A percentile compares a stretch with the other conserved stretches of the same genome.
These are phyloP conservation scores for Rhodosporidiobolus odoratus DNA, from an alignment of 768 basidiomycete genomes.

Conservation along the genomic window DNA sequence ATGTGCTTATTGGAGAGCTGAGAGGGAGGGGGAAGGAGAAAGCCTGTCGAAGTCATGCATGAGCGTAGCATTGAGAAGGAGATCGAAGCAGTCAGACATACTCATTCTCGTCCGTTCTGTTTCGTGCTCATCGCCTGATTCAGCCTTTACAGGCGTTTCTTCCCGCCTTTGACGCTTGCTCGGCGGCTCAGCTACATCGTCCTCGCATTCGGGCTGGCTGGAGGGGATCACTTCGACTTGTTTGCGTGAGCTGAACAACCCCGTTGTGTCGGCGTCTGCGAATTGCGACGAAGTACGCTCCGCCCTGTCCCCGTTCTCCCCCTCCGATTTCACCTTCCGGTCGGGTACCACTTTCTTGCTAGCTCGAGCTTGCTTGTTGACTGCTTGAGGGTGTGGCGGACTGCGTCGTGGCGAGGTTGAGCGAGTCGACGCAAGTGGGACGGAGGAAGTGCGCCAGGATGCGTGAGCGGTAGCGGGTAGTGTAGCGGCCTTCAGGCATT, in stretches of 20 bases:
- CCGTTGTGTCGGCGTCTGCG: background rate
- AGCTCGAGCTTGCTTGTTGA: background rate
- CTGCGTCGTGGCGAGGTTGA: background rate
- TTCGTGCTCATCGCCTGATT: background rate
- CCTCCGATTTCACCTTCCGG: background rate
- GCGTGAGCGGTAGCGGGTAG: background rate
- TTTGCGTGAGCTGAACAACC: background rate
- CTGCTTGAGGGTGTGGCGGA: background rate
- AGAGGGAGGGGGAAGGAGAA: constrained; percentile 11
- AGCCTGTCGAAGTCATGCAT: background rate
- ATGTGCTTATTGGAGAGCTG: no score
- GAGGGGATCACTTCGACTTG: background rate
- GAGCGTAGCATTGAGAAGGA: background rate
- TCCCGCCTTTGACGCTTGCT: background rate
- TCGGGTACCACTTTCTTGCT: no score
- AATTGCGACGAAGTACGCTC: background rate
- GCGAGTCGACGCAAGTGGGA: background rate
- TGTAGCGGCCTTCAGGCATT: background rate
- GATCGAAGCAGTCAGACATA: background rate
- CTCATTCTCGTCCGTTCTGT: background rate
- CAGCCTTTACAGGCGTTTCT: background rate
- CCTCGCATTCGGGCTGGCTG: background rate
- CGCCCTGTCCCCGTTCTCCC: no score
- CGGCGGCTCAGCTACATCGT: background rate
- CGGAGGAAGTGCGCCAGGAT: background rate